phyloP scores from a whole-genome alignment of 176 grass and related monocot genomes.

The Cenchrus fungigraminus region DNA sequence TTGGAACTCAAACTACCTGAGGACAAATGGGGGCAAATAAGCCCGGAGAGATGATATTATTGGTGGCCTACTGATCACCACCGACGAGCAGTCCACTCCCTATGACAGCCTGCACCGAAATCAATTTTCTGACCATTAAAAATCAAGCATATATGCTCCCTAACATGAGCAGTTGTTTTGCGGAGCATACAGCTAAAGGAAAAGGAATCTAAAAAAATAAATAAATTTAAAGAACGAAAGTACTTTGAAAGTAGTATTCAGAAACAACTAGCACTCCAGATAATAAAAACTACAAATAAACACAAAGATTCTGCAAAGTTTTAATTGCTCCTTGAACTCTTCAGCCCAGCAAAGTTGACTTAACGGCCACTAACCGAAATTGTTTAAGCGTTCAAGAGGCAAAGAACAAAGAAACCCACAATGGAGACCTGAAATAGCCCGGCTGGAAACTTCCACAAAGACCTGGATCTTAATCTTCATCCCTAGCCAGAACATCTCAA shows the following conservation, averaged over 20 bases:
- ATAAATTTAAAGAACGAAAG: conserved; percentile 5
- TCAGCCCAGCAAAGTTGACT: conserved; percentile 59
- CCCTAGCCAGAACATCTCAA: conserved; percentile 12
- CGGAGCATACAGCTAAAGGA: conserved; percentile 29
- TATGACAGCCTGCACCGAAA: conserved; percentile 51
- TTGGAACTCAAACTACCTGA: conserved; percentile 36
- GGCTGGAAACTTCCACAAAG: conserved; percentile 23
- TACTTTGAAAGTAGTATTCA: conserved; percentile 25
- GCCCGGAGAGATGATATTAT: conserved; percentile 25
- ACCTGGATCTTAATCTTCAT: conserved; percentile 42
- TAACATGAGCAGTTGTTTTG: conserved; percentile 15
- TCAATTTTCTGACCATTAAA: conserved; percentile 35
- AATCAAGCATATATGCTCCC: conserved; percentile 17
- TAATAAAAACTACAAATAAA: conserved; percentile 33
- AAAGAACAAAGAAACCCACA: conserved; percentile 52
- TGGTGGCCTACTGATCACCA: conserved; percentile 43
- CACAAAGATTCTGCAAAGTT: conserved; percentile 44
- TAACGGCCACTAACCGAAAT: conserved; percentile 26
- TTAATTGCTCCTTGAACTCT: conserved; percentile 51
- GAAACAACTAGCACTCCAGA: conserved; percentile 40
- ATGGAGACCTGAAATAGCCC: conserved; percentile 24
- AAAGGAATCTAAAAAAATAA: conserved; percentile 17
- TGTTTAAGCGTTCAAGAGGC: conserved; percentile 35
- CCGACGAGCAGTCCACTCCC: conserved; percentile 45
- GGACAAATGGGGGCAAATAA: conserved; percentile 32